Base-by-base conservation (phyloP, 2,329 filamentous ascomycete genomes). In the Dichotomopilus funicola region DNA sequence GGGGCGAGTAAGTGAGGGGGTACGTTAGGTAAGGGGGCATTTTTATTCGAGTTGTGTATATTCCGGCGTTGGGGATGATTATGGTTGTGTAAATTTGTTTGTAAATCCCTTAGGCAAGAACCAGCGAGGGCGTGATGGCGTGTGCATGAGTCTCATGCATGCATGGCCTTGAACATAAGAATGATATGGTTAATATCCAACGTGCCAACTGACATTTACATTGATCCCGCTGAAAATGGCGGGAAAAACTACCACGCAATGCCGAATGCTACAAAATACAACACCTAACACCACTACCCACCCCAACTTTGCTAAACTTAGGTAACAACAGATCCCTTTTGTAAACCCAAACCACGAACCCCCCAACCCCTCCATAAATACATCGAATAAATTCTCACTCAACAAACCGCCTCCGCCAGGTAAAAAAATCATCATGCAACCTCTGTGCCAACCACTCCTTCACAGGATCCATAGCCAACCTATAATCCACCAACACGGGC, bases 401-500 rank as follows among this genome's bases (percentile, higher is more conserved):
- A 12, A 6, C 34, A 11, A n/a, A 34, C 37, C 5, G 8, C 53
- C 42, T 12, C 36, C 11, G 5, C 42, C 51, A 46, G 36, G 7
- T 9, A 38, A 54, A 57, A 13, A 56, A 9, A 37, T 10, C n/a
- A 45, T 60, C n/a, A 45, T 60, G 58, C 43, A 58, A 37, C 49
- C 31, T 37, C 35, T 50, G 42, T 34, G 46, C 31, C 11, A 59
- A 11, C 41, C 46, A 36, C 10, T 46, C 48, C 54, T 59, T 19
- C 36, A 53, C 9, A 11, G 60, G 56, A 40, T 55, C 42, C 31
- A 31, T 36, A 33, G 61, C 37, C 42, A 67, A 40, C 45, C 59
- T 34, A 9, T 48, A 61, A 45, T 66, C 65, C 9, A 62, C 59
- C 27, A 58, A 10, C 4, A 59, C 34, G 5, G 61, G 60, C 52